phyloP scores from a whole-genome alignment of 257 asterid species.

The Solanum dulcamara region DNA sequence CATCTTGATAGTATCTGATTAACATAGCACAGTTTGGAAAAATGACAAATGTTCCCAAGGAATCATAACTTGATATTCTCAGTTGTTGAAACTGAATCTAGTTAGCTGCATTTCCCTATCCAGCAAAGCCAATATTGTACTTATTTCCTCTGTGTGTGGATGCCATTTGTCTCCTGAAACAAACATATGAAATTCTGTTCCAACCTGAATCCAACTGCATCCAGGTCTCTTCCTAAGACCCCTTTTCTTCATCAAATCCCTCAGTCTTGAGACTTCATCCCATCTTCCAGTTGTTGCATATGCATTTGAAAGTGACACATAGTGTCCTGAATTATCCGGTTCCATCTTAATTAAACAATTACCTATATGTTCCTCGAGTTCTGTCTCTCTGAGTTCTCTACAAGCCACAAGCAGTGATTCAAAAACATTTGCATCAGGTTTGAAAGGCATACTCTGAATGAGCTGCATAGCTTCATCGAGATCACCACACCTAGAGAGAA shows the following conservation, averaged over 20 bases:
- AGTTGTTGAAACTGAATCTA: neutral
- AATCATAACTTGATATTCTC: neutral
- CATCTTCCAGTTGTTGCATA: constrained; percentile 19
- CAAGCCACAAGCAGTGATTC: constrained; percentile 22
- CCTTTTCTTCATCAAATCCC: constrained; percentile 13
- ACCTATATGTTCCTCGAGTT: constrained; percentile 7
- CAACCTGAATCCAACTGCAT: constrained; percentile 18
- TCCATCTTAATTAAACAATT: constrained; percentile 9
- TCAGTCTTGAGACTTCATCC: constrained; percentile 10
- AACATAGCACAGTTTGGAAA: neutral
- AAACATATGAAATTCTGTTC: constrained; percentile 13
- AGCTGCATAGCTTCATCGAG: constrained; percentile 4
- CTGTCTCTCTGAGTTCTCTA: constrained; percentile 13
- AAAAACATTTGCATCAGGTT: constrained; percentile 11
- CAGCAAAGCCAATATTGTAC: constrained; percentile 5
- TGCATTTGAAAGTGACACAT: constrained; percentile 22
- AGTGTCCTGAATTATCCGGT: constrained; percentile 16
- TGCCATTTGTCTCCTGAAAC: constrained; percentile 14
- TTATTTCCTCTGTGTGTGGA: constrained; percentile 7
- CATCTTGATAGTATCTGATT: neutral
- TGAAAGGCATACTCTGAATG: constrained; percentile 9
- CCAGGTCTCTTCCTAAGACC: constrained; percentile 19
- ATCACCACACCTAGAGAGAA: constrained; percentile 15
- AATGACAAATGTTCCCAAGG: neutral
- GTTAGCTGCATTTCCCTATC: constrained; percentile 2